Evolutionary conservation across 73 alveolate species (phyloP).

Genomic region (Symbiodinium pilosum): DNA sequence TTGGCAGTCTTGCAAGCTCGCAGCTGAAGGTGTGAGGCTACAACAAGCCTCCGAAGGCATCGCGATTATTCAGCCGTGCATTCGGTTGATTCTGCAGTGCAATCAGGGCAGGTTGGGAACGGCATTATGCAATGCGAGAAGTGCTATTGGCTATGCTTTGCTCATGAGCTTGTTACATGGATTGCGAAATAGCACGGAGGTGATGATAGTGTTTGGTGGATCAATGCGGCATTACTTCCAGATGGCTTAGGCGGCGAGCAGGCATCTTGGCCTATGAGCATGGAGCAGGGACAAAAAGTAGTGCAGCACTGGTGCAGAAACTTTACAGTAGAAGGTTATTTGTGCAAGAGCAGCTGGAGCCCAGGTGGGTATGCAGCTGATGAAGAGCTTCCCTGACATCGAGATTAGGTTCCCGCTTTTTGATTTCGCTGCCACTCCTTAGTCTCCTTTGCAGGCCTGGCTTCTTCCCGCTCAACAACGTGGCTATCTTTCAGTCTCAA

Average conservation of each 20-base stretch:
- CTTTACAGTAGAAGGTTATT: too few species aligned
- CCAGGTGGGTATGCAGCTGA: conserved; percentile 91
- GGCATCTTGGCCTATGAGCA: conserved; percentile 7
- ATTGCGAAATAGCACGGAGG: background rate
- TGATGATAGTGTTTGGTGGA: conserved; percentile 88
- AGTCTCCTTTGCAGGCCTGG: conserved; percentile 46
- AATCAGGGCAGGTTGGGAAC: too few species aligned
- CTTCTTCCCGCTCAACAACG: conserved; percentile 68
- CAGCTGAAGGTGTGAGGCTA: background rate
- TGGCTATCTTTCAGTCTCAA: conserved; percentile 62
- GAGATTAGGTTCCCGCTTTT: conserved; percentile 28
- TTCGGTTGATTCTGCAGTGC: too few species aligned
- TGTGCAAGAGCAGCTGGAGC: too few species aligned
- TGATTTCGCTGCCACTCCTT: background rate
- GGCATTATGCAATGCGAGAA: too few species aligned
- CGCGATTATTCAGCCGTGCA: background rate
- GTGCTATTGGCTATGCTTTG: too few species aligned
- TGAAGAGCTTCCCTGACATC: conserved; percentile 85
- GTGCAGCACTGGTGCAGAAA: too few species aligned
- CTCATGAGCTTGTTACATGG: too few species aligned
- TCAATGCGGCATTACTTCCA: conserved; percentile 79
- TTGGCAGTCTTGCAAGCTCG: too few species aligned
- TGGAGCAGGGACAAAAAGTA: background rate
- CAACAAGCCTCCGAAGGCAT: conserved; percentile 9
- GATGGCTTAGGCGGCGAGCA: conserved; percentile 71